Evolutionary conservation across 2,329 filamentous ascomycete species (phyloP).

Genomic region (Apiospora aurea): DNA sequence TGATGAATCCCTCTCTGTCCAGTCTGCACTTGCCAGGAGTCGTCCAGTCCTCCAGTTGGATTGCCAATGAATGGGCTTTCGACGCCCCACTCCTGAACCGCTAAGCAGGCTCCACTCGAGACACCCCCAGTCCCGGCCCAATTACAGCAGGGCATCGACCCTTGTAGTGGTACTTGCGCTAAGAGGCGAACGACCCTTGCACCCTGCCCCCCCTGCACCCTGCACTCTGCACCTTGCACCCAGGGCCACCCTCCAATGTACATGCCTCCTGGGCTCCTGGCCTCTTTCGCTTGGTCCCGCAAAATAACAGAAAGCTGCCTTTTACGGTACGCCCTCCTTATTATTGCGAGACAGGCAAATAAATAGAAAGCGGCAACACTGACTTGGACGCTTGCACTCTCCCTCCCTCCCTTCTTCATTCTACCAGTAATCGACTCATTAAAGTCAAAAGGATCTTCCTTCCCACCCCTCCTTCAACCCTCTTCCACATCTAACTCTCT

Average conservation of each 20-base stretch:
- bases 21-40: not conserved
- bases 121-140: conserved; percentile 19
- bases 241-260: not conserved
- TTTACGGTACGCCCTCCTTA: conserved; percentile 34
- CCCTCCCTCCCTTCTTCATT: conserved; percentile 35
- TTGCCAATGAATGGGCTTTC: not conserved
- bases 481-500: conserved; percentile 33
- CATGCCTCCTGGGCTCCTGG: conserved; percentile 18
- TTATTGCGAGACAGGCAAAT: conserved; percentile 44
- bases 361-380: conserved; percentile 43
- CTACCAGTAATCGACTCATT: conserved; percentile 38
- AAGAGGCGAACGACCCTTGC: not conserved
- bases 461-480: conserved; percentile 31
- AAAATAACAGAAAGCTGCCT: conserved; percentile 19
- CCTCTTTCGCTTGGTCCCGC: conserved; percentile 18
- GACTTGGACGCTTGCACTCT: conserved; percentile 32
- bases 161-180: conserved; percentile 8
- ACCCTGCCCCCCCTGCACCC: too few relatives aligned
- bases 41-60: not conserved
- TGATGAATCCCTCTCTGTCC: not conserved
- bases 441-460: conserved; percentile 28
- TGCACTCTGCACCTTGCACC: too few relatives aligned
- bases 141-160: conserved; percentile 15
- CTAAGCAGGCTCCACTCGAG: not conserved
- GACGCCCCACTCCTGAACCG: conserved; percentile 6